Conservation (phyloP, 2,329 filamentous ascomycete species). For the Clarireedia hainanense region DNA sequence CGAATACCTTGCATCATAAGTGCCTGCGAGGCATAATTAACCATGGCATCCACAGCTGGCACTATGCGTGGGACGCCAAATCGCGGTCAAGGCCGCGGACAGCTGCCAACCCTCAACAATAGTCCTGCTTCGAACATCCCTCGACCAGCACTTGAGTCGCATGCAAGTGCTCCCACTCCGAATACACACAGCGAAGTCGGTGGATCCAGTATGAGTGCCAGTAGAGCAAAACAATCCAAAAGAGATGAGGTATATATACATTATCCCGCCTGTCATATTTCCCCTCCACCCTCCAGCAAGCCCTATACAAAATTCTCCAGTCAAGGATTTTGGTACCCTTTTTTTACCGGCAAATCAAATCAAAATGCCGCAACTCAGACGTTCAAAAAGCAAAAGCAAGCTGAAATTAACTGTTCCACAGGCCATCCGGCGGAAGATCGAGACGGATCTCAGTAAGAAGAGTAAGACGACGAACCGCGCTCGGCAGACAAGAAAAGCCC, state of each 20-base stretch:
- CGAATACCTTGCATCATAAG: neutral
- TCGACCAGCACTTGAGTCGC: conserved; percentile 59
- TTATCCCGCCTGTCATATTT: neutral
- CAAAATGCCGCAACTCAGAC: conserved; percentile 10
- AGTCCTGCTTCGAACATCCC: conserved; percentile 63
- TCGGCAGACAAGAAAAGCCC: conserved; percentile 83
- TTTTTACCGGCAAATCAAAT: neutral
- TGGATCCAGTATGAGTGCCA: conserved; percentile 73
- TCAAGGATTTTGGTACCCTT: neutral
- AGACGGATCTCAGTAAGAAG: conserved; percentile 97
- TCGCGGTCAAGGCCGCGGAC: conserved; percentile 49
- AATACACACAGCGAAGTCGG: conserved; percentile 42
- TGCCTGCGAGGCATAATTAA: conserved; percentile 2
- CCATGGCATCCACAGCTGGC: conserved; percentile 28
- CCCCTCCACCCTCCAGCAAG: neutral
- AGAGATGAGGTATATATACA: conserved; percentile 75
- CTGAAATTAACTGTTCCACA: conserved; percentile 32
- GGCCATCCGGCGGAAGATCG: conserved; percentile 95
- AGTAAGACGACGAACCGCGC: conserved; percentile 72
- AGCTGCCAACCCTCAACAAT: conserved; percentile 48
- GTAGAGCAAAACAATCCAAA: conserved; percentile 92
- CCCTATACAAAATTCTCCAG: neutral
- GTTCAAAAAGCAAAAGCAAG: conserved; percentile 1
- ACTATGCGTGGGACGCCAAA: conserved; percentile 65
- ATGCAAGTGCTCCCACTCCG: conserved; percentile 30